phyloP scores from a whole-genome alignment of 345 rosid genomes.

The Limnanthes douglasii region DNA sequence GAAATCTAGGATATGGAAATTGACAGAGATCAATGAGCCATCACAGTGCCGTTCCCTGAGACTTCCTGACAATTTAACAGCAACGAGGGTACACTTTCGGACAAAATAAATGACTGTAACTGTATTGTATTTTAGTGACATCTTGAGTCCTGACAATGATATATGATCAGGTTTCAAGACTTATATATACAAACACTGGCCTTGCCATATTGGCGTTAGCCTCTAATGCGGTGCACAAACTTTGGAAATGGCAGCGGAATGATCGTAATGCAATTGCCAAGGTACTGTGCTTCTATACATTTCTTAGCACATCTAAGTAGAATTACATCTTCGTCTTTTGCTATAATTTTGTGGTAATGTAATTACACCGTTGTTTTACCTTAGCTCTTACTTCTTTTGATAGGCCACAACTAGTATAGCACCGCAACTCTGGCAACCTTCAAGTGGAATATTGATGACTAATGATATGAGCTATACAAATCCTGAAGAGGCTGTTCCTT shows the following conservation, averaged over 20 bases:
- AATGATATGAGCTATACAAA: slow-evolving; percentile 45
- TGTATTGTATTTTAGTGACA: too few species aligned
- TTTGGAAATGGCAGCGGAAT: slow-evolving; percentile 77
- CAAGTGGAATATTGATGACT: slow-evolving; percentile 55
- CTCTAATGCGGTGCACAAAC: slow-evolving; percentile 76
- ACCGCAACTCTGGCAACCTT: slow-evolving; percentile 70
- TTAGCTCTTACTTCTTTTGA: neutral
- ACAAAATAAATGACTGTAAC: too few species aligned
- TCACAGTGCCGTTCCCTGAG: slow-evolving; percentile 59
- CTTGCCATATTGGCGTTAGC: slow-evolving; percentile 62
- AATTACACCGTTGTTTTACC: slow-evolving; percentile 1
- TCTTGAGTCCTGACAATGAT: too few species aligned
- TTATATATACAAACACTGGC: slow-evolving; percentile 75
- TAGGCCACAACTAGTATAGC: slow-evolving; percentile 49
- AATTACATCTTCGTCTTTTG: neutral
- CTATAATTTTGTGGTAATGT: neutral
- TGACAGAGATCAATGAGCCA: slow-evolving; percentile 61
- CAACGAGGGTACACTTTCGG: slow-evolving; percentile 32
- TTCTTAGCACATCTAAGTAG: neutral
- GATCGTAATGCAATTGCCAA: slow-evolving; percentile 29
- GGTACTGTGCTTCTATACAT: slow-evolving; percentile 19
- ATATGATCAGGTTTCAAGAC: slow-evolving; percentile 63
- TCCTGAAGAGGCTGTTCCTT: slow-evolving; percentile 67
- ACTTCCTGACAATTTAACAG: slow-evolving; percentile 40
- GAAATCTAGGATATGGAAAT: slow-evolving; percentile 52